These are phyloP conservation scores for Globisporangium cylindrosporum DNA, from an alignment of 352 stramenopile species.

Conservation along the genomic window DNA sequence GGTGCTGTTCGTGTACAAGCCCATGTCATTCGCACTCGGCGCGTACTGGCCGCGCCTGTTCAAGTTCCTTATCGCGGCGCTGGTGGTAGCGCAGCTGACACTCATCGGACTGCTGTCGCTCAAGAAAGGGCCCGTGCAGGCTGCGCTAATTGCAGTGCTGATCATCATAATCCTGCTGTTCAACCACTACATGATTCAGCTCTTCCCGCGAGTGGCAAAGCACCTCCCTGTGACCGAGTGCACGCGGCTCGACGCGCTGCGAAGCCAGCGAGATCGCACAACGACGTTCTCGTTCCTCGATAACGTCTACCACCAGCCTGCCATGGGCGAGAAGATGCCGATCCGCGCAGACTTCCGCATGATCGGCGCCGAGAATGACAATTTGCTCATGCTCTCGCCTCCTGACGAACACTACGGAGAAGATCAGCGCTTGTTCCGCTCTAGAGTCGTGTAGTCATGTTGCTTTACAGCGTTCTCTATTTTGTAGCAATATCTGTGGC, in stretches of 20 bases:
- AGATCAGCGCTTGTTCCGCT: conserved; percentile 47
- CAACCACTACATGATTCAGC: conserved; percentile 48
- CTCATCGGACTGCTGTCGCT: conserved; percentile 78
- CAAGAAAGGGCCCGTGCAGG: conserved; percentile 48
- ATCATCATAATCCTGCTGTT: conserved; percentile 52
- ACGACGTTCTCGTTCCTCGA: conserved; percentile 60
- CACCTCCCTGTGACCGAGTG: conserved; percentile 60
- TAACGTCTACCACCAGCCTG: conserved; percentile 67
- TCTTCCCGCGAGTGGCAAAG: conserved; percentile 62
- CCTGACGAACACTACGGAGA: conserved; percentile 34
- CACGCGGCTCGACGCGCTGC: conserved; percentile 45
- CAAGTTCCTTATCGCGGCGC: conserved; percentile 69
- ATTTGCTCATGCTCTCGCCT: conserved; percentile 34
- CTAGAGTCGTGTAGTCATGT: conserved; percentile 5
- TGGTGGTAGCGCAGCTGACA: conserved; percentile 72
- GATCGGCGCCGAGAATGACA: conserved; percentile 32
- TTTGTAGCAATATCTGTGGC: background rate
- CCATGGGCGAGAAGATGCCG: conserved; percentile 49
- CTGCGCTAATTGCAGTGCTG: conserved; percentile 23
- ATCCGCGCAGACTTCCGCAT: conserved; percentile 63
- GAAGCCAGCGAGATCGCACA: conserved; percentile 27
- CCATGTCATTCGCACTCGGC: conserved; percentile 50
- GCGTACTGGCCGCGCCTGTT: conserved; percentile 77
- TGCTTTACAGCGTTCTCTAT: background rate
- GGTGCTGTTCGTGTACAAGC: conserved; percentile 67